These are phyloP conservation scores for Trypanosoma vivax DNA, from an alignment of 208 protist species.

Conservation along the genomic window DNA sequence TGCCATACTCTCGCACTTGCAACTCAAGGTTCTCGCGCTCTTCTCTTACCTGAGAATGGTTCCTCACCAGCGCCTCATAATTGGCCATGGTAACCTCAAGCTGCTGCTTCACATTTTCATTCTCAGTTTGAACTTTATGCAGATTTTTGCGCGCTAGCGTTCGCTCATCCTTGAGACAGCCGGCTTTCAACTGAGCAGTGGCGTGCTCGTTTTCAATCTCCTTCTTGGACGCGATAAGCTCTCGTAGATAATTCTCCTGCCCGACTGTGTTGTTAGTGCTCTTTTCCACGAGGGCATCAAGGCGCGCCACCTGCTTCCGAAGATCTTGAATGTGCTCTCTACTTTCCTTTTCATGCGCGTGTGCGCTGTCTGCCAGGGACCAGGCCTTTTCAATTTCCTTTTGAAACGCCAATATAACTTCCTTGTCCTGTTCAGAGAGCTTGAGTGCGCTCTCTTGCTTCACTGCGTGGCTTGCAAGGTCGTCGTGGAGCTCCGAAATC, in stretches of 20 bases:
- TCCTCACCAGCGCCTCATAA: slow-evolving; percentile 54
- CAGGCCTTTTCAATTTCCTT: slow-evolving; percentile 96
- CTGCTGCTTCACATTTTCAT: slow-evolving; percentile 17
- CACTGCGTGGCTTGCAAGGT: slow-evolving; percentile 92
- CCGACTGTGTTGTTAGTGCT: slow-evolving; percentile 89
- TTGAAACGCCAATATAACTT: slow-evolving; percentile 90
- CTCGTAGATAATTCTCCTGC: slow-evolving; percentile 93
- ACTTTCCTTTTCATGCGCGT: slow-evolving; percentile 94
- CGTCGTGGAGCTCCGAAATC: slow-evolving; percentile 90
- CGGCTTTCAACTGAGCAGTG: slow-evolving; percentile 47
- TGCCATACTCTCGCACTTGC: slow-evolving; percentile 85
- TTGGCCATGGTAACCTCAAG: slow-evolving; percentile 32
- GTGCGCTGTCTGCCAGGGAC: slow-evolving; percentile 95
- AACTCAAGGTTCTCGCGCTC: slow-evolving; percentile 84
- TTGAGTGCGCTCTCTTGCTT: slow-evolving; percentile 96
- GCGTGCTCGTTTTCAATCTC: slow-evolving; percentile 89
- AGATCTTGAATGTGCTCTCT: slow-evolving; percentile 92
- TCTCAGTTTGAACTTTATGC: slow-evolving; percentile 12
- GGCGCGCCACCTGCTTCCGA: slow-evolving; percentile 92
- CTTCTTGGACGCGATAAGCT: slow-evolving; percentile 90
- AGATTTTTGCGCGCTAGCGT: slow-evolving; percentile 11
- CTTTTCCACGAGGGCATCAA: slow-evolving; percentile 92
- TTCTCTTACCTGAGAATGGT: slow-evolving; percentile 57
- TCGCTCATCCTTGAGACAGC: slow-evolving; percentile 68
- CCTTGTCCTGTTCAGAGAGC: slow-evolving; percentile 95